phyloP scores from a whole-genome alignment of 2,329 filamentous ascomycete genomes.

The Fusarium staphyleae region DNA sequence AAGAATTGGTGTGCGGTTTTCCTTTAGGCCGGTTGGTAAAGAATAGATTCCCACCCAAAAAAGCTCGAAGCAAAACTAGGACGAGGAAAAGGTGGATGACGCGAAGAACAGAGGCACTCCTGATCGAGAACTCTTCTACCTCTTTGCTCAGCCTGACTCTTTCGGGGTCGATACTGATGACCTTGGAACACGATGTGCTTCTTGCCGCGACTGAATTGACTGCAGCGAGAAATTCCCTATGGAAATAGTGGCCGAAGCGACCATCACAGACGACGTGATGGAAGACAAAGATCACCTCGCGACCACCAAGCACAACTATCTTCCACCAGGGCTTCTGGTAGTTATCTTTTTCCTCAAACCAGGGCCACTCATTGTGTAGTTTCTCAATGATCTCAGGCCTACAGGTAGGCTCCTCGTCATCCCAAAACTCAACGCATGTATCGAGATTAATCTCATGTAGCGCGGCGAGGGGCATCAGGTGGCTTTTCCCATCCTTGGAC shows the following conservation, averaged over 20 bases:
- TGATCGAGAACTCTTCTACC: constrained; percentile 6
- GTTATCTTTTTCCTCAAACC: constrained; percentile 15
- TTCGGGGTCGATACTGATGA: constrained; percentile 15
- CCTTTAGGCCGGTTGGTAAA: constrained; percentile 7
- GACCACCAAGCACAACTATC: constrained; percentile 18
- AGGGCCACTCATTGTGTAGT: constrained; percentile 27
- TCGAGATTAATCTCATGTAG: constrained; percentile 28
- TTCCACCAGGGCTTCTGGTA: constrained; percentile 25
- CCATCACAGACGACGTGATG: constrained; percentile 31
- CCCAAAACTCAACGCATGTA: constrained; percentile 15
- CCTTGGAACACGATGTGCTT: not conserved
- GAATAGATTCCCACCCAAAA: constrained; percentile 8
- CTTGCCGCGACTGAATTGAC: constrained; percentile 9
- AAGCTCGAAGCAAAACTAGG: constrained; percentile 6
- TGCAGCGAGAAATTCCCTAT: constrained; percentile 17
- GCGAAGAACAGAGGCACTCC: not conserved
- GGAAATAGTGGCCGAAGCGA: constrained; percentile 17
- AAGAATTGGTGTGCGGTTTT: constrained; percentile 4
- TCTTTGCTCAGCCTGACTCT: constrained; percentile 10
- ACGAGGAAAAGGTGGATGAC: constrained; percentile 11
- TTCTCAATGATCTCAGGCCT: constrained; percentile 9
- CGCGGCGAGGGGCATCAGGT: constrained; percentile 8
- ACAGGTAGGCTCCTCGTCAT: not conserved
- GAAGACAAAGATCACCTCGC: constrained; percentile 24
- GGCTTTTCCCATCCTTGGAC: not conserved